phyloP scores from a whole-genome alignment of 73 alveolate species.

The Blepharisma stoltei region DNA sequence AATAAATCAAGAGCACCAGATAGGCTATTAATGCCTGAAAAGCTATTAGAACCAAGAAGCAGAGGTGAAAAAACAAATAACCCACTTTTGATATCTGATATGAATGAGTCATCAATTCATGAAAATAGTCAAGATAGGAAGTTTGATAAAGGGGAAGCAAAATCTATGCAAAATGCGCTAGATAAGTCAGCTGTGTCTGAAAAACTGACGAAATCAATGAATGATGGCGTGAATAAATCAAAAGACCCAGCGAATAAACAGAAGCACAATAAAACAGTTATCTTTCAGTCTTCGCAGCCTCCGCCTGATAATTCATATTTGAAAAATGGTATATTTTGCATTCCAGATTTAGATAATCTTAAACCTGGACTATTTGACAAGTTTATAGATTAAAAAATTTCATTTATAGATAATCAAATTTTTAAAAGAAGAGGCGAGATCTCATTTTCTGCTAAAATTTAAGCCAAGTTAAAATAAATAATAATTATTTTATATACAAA shows the following conservation, averaged over 20 bases:
- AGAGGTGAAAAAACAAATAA: background rate
- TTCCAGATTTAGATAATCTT: constrained; percentile 13
- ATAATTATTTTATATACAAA: too few species aligned
- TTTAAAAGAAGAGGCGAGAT: too few species aligned
- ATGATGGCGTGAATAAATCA: background rate
- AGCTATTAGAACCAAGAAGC: background rate
- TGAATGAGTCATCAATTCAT: too few species aligned
- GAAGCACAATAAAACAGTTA: background rate
- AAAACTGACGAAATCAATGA: background rate
- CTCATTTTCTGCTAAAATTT: too few species aligned
- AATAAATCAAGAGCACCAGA: background rate
- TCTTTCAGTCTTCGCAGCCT: too few species aligned
- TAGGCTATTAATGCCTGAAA: background rate
- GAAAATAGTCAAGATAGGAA: background rate
- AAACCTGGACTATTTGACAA: constrained; percentile 11
- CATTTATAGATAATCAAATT: too few species aligned
- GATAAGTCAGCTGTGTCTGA: background rate
- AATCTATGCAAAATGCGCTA: background rate
- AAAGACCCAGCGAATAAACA: background rate
- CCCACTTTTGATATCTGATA: too few species aligned
- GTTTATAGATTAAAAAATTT: constrained; percentile 18
- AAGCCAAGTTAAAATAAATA: too few species aligned
- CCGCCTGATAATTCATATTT: background rate
- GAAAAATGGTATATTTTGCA: constrained; percentile 8
- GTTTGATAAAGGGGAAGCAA: background rate